A percentile compares a stretch with the other conserved stretches of the same genome.
Evolutionary conservation across 768 basidiomycete species (phyloP).

Genomic region (Candolleomyces eurysporus): DNA sequence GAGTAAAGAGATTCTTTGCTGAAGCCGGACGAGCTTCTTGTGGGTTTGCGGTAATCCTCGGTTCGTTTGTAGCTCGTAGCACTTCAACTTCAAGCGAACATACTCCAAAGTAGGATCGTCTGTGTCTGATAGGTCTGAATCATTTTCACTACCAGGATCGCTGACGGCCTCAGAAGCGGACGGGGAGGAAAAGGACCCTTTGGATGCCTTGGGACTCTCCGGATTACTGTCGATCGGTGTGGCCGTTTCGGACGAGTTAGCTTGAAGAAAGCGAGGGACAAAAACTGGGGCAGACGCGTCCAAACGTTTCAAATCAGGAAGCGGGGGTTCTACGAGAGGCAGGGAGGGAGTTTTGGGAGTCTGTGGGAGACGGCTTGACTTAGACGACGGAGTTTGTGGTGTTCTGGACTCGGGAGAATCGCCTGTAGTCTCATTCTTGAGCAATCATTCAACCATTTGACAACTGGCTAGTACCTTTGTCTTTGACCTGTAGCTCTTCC

Average conservation of each 20-base stretch:
- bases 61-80: slow-evolving; percentile 41
- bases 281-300: slow-evolving; percentile 41
- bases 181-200: neutral
- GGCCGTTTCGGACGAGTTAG: neutral
- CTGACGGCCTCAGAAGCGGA: slow-evolving; percentile 3
- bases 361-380: slow-evolving; percentile 4
- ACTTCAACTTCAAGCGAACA: slow-evolving; percentile 57
- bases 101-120: slow-evolving; percentile 63
- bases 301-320: slow-evolving; percentile 19
- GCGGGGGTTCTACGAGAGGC: slow-evolving; percentile 17
- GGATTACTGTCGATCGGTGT: neutral
- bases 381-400: slow-evolving; percentile 10
- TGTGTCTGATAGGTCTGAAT: slow-evolving; percentile 25
- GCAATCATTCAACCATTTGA: neutral
- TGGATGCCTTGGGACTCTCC: neutral
- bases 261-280: slow-evolving; percentile 25
- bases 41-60: slow-evolving; percentile 13
- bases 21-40: neutral
- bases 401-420: slow-evolving; percentile 7
- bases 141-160: neutral
- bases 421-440: neutral
- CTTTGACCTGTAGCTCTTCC: slow-evolving; percentile 49
- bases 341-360: slow-evolving; percentile 30
- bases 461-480: slow-evolving; percentile 18
- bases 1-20: slow-evolving; percentile 19